These are phyloP conservation scores for Hyparrhenia diplandra DNA, from an alignment of 176 grass and related monocot genomes.

Conservation along the genomic window DNA sequence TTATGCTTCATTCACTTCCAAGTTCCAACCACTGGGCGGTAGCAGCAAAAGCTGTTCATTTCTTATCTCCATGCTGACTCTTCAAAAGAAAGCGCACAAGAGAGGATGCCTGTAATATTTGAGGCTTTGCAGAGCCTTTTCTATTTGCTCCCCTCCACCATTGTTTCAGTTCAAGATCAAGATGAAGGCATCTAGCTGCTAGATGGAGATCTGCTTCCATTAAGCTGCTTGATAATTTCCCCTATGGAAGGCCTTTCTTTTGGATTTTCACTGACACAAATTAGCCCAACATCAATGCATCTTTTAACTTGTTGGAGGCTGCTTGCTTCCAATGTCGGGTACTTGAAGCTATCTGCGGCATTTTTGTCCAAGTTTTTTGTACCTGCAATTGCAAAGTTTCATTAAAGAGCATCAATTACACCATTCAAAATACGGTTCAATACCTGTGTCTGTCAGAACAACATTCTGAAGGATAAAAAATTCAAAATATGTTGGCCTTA, in stretches of 20 bases:
- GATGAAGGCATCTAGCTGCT: too few relatives aligned
- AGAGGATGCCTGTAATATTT: too few relatives aligned
- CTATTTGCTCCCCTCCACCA: neutral
- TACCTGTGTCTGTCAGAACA: neutral
- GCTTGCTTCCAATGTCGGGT: conserved; percentile 14
- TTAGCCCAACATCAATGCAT: conserved; percentile 11
- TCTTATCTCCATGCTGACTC: too few relatives aligned
- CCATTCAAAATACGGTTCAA: neutral
- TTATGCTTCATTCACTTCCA: too few relatives aligned
- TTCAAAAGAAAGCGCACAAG: too few relatives aligned
- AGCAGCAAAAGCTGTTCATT: too few relatives aligned
- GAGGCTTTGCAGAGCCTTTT: neutral
- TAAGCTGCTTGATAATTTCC: neutral
- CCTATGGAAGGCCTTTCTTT: neutral
- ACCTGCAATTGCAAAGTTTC: conserved; percentile 1
- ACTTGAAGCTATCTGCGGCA: conserved; percentile 17
- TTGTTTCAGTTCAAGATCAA: neutral
- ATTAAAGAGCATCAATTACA: neutral
- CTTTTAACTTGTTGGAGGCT: conserved; percentile 14
- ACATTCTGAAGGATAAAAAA: neutral
- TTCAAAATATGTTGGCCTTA: too few relatives aligned
- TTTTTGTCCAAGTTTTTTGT: conserved; percentile 9
- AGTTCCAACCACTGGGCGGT: too few relatives aligned
- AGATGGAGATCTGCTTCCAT: neutral
- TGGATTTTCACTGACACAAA: neutral